These are phyloP conservation scores for Pseudonitzschia pungens DNA, from an alignment of 108 stramenopile genomes.

Conservation along the genomic window DNA sequence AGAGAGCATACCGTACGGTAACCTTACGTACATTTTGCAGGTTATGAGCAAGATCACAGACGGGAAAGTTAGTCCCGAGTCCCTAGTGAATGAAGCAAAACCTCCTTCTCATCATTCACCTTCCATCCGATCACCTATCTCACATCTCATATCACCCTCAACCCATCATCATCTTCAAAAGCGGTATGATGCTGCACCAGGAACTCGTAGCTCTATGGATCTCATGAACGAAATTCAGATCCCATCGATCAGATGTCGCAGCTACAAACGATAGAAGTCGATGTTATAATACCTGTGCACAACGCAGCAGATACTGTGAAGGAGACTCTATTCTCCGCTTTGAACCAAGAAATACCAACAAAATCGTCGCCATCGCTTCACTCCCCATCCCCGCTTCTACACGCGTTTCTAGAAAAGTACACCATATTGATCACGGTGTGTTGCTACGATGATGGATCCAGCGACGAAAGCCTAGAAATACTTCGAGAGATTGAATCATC, in stretches of 20 bases:
- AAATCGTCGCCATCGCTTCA: not conserved
- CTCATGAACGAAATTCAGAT: not conserved
- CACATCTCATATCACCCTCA: too few species aligned
- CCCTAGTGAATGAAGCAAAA: too few species aligned
- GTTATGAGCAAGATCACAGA: too few species aligned
- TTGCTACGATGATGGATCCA: constrained; percentile 82
- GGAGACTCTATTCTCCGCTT: constrained; percentile 66
- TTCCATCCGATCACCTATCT: too few species aligned
- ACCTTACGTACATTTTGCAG: too few species aligned
- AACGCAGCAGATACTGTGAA: constrained; percentile 72
- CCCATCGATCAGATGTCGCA: not conserved
- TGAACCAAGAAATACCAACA: constrained; percentile 57
- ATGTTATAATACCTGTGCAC: constrained; percentile 81
- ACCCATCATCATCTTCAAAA: not conserved
- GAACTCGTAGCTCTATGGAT: not conserved
- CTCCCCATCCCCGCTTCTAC: constrained; percentile 3
- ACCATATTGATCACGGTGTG: constrained; percentile 58
- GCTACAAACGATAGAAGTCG: constrained; percentile 33
- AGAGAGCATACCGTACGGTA: too few species aligned
- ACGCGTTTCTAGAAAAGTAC: constrained; percentile 15
- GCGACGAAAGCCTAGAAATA: constrained; percentile 59
- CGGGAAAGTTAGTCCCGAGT: too few species aligned
- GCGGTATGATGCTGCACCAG: too few species aligned
- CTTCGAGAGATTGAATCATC: constrained; percentile 30
- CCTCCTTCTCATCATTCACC: too few species aligned